Evolutionary conservation across 257 asterid species (phyloP), one percentile per base, ranked within the genome.

Genomic region (Solanum chiquidenum): DNA sequence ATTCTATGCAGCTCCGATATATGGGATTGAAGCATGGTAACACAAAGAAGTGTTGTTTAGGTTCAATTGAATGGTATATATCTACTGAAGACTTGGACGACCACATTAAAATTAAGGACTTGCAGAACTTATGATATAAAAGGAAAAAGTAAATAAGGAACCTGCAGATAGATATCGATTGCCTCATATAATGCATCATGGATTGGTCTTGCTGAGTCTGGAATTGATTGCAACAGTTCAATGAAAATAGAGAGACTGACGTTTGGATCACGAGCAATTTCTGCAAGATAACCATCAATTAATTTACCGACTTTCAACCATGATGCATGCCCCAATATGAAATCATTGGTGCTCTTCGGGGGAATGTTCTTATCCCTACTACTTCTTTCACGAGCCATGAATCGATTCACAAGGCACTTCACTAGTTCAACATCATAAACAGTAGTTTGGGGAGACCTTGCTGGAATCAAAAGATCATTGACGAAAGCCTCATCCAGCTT

Each of bases 401-500:
- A 96, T 87, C 84, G 90, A 86, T 90, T 93, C 77, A 94, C 95
- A 0, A 96, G 92, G 84, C 87, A 73, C 87, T 89, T 95, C 79
- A 96, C 98, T 27, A 95, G 97, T 85, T 93, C 98, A 79, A 94
- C 71, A 49, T 96, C 99, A 23, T 94, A 94, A 79, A 91, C 60
- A 13, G 96, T 94, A 27, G 83, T 73, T 91, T 93, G 96, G 68
- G 95, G 95, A 44, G 98, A 79, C 89, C 95, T 92, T 42, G 98
- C 93, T 3, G 96, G 98, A 87, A 96, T 93, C 93, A 96, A 87
- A 44, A 96, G 92, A 91, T 95, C 98, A 52, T 66, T 82, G 0
- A 90, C 92, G 55, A 92, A 92, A 72, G 99, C 98, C 94, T 95
- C 98, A n/a, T 94, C 98, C 89, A 96, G 71, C 88, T 93, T 96